Base-by-base conservation (phyloP, 2,329 filamentous ascomycete genomes). In the Akanthomyces muscarius region DNA sequence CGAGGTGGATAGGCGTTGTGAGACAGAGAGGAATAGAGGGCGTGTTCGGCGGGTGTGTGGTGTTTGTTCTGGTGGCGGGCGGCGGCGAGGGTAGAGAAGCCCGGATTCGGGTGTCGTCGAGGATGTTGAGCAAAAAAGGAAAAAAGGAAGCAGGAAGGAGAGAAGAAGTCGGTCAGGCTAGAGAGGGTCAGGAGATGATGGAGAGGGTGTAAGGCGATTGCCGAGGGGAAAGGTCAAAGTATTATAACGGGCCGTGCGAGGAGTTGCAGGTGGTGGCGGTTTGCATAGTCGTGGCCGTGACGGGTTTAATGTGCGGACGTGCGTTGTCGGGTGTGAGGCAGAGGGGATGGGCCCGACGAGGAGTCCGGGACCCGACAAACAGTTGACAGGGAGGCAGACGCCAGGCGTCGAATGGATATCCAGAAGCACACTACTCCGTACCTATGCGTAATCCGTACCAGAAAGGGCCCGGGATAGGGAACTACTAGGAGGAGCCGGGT, bases 231-330 rank as follows among this genome's bases (percentile, higher is more conserved):
- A 41, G 23, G 47, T 6, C 23, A 13, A n/a, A 41, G 33, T 60
- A 30, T 51, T 60, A 51, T 60, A 60, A 25, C 36, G 33, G 61
- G 61, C 30, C 53, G 51, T 56, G 61, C 54, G 55, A 50, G 47
- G 41, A 41, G 54, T 38, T 6, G 56, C 28, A 33, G 53, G 53
- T 42, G 38, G 36, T 16, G 57, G 57, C 47, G 56, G 33, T 16
- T 23, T 28, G 56, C 6, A 51, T 45, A 59, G 56, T 60, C 56
- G 51, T 28, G 42, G 42, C 38, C 28, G n/a, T 41, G 44, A 38
- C 28, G 45, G 23, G 45, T 38, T 58, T 25, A 58, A 47, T 11
- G 55, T 47, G 42, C 55, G 45, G 44, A 50, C 55, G 55, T 50
- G 55, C 42, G 42, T 25, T n/a, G 42, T 44, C 42, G 8, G 47